Evolutionary conservation across 2,329 filamentous ascomycete species (phyloP), one percentile per base, ranked within the genome.

Genomic region (Exophiala lecanii-corni): DNA sequence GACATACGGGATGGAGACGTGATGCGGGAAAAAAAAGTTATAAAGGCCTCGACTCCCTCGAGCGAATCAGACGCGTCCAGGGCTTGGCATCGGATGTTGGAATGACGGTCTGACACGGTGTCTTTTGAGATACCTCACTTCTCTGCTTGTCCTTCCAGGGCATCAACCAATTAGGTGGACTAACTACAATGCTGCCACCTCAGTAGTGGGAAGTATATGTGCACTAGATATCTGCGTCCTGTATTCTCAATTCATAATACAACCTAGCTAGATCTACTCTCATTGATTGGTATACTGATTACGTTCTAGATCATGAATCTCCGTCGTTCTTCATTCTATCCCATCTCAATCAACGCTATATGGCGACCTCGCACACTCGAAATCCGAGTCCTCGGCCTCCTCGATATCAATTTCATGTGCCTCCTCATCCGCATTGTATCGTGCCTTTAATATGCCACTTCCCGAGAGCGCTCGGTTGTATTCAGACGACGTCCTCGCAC

Each of bases 271-370:
- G n/a, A n/a, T n/a, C n/a, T n/a, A n/a, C n/a, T n/a, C n/a, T n/a
- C n/a, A n/a, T n/a, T n/a, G n/a, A n/a, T n/a, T n/a, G n/a, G n/a
- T n/a, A n/a, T n/a, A n/a, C n/a, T n/a, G n/a, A n/a, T n/a, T n/a
- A n/a, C n/a, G n/a, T n/a, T n/a, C n/a, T n/a, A n/a, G n/a, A n/a
- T n/a, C n/a, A n/a, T n/a, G n/a, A n/a, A n/a, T n/a, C n/a, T n/a
- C n/a, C n/a, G n/a, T n/a, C n/a, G n/a, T n/a, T n/a, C n/a, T n/a
- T n/a, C n/a, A n/a, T n/a, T n/a, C n/a, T n/a, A n/a, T n/a, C n/a
- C n/a, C n/a, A n/a, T n/a, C 18, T 30, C 18, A 52, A 39, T 52
- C 49, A 18, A 52, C 49, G 28, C 49, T 52, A 21, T 52, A 52
- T n/a, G 49, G 49, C 21, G 46, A 38, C 15, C 49, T 41, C 18